These are phyloP conservation scores for Alternaria gaisen DNA, from an alignment of 2,329 filamentous ascomycete genomes.

Conservation along the genomic window DNA sequence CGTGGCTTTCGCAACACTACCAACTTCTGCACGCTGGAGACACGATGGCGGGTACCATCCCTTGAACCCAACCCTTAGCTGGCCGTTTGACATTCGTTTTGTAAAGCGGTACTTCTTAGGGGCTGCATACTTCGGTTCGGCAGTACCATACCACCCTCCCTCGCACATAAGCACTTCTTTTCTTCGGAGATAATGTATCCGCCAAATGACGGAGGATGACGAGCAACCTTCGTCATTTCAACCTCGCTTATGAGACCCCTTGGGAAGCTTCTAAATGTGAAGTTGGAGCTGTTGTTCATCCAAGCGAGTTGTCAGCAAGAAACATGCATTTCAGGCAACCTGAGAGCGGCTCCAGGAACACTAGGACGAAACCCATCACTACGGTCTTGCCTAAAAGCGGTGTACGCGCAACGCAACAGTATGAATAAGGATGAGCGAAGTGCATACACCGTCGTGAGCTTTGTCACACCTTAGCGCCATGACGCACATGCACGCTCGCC, in stretches of 20 bases:
- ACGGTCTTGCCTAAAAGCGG: not conserved
- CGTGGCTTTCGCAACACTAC: not conserved
- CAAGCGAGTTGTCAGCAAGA: not conserved
- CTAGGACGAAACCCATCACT: not conserved
- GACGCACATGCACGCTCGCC: not conserved
- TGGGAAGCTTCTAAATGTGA: not conserved
- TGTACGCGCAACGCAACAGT: not conserved
- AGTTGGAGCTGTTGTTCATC: not conserved
- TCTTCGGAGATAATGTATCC: conserved; percentile 5
- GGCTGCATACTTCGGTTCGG: not conserved
- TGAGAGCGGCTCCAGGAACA: not conserved
- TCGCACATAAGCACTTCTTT: not conserved
- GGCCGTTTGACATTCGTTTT: conserved; percentile 2
- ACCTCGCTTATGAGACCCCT: not conserved
- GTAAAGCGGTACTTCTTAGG: not conserved
- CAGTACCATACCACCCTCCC: not conserved
- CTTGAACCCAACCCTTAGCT: not conserved
- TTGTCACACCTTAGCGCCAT: not conserved
- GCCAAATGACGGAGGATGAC: conserved; percentile 1
- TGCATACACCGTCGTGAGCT: conserved; percentile 1
- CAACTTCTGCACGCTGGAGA: not conserved
- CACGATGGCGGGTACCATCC: not conserved
- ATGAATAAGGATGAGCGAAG: conserved; percentile 1
- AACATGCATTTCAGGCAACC: not conserved
- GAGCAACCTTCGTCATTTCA: not conserved